These are phyloP conservation scores for Phytophthora brassicae DNA, from an alignment of 352 stramenopile genomes.

Conservation along the genomic window DNA sequence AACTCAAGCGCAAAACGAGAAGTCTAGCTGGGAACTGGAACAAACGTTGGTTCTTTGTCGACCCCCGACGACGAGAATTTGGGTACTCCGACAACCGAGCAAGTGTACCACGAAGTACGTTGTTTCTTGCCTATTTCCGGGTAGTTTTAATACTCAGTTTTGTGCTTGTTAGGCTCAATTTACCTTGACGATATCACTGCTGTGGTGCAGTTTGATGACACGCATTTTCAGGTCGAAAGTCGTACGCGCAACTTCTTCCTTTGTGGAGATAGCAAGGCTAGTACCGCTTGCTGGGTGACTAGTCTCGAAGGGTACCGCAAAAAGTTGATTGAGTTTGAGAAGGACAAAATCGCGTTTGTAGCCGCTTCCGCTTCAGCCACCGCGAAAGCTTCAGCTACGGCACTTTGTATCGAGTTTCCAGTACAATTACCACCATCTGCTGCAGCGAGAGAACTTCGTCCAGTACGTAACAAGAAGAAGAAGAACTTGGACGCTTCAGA, in stretches of 20 bases:
- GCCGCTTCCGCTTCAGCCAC: slow-evolving; percentile 17
- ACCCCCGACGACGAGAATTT: slow-evolving; percentile 73
- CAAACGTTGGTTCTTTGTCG: slow-evolving; percentile 88
- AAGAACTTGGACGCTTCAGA: slow-evolving; percentile 18
- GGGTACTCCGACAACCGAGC: slow-evolving; percentile 64
- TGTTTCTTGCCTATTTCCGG: not conserved
- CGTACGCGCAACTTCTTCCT: slow-evolving; percentile 85
- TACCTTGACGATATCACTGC: slow-evolving; percentile 88
- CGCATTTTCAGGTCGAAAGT: slow-evolving; percentile 85
- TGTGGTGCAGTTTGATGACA: slow-evolving; percentile 84
- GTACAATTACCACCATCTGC: slow-evolving; percentile 1
- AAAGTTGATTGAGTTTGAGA: slow-evolving; percentile 70
- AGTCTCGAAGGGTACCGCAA: slow-evolving; percentile 82
- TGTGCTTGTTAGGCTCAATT: slow-evolving; percentile 56
- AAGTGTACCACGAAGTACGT: slow-evolving; percentile 51
- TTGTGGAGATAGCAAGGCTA: slow-evolving; percentile 83
- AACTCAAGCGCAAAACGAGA: slow-evolving; percentile 86
- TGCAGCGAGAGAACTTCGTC: slow-evolving; percentile 1
- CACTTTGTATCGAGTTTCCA: slow-evolving; percentile 2
- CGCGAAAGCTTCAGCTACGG: slow-evolving; percentile 11
- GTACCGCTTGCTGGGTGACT: slow-evolving; percentile 76
- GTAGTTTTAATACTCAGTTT: not conserved
- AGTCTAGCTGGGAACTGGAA: slow-evolving; percentile 79
- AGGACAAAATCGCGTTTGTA: slow-evolving; percentile 48
- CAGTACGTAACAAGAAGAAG: slow-evolving; percentile 32